A percentile compares a stretch with the other conserved stretches of the same genome.
Evolutionary conservation across 306 rosid species (phyloP).

Genomic region (Cicer pinnatifidum): DNA sequence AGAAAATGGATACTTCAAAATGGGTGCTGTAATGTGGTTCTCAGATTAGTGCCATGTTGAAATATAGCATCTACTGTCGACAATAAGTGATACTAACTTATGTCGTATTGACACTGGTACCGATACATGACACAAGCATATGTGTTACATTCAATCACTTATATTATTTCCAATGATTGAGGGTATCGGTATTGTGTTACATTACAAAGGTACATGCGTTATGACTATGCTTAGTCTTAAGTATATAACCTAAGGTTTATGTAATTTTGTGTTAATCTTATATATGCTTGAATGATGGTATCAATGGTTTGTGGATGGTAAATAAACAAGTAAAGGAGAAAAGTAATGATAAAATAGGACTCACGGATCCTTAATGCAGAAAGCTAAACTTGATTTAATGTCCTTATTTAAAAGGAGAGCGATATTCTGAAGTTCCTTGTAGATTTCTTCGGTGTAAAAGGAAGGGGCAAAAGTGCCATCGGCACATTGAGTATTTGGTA

Average conservation of each 20-base stretch:
- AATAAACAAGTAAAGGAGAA: neutral
- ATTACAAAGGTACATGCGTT: neutral
- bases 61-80: neutral
- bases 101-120: neutral
- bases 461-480: conserved; percentile 43
- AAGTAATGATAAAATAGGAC: conserved; percentile 26
- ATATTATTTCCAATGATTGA: neutral
- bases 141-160: neutral
- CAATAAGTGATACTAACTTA: neutral
- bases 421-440: conserved; percentile 54
- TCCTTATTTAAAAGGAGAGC: conserved; percentile 51
- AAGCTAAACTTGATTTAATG: conserved; percentile 50
- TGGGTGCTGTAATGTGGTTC: neutral
- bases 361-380: conserved; percentile 77
- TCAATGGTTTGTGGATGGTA: no score
- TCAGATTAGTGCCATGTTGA: neutral
- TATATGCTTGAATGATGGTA: no score
- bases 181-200: neutral
- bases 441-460: conserved; percentile 51
- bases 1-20: conserved; percentile 8
- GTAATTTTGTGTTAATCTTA: neutral
- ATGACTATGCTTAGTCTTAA: neutral
- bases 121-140: no score
- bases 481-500: conserved; percentile 46
- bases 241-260: neutral